A percentile compares a stretch with the other conserved stretches of the same genome.
Conservation (phyloP, 148 eudicot genomes). For the Vaccinium darrowii region DNA sequence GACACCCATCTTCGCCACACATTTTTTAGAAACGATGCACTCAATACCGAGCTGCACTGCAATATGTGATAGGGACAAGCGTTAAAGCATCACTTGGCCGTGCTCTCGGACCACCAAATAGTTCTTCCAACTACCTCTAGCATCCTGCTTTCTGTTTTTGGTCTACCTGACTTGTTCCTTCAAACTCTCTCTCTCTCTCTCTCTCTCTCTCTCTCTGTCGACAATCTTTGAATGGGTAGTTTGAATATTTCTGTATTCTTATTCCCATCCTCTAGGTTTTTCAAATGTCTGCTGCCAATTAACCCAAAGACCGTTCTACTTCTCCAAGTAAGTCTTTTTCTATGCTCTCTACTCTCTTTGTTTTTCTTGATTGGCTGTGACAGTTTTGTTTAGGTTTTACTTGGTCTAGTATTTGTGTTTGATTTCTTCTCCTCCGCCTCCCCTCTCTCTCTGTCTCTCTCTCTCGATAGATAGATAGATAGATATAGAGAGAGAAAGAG, state of each 20-base stretch:
- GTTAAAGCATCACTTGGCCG: no score
- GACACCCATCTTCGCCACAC: no score
- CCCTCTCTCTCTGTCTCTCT: background rate
- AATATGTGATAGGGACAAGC: no score
- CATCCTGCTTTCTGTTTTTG: background rate
- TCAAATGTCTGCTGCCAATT: conserved; percentile 23
- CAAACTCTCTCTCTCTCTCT: conserved; percentile 20
- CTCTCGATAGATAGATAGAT: background rate
- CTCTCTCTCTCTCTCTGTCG: conserved; percentile 17
- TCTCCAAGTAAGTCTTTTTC: conserved; percentile 10
- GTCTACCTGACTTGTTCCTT: conserved; percentile 2
- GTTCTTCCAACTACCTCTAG: background rate
- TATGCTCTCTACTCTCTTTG: background rate
- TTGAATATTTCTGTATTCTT: background rate
- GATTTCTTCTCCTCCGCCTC: conserved; percentile 16
- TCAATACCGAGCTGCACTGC: no score
- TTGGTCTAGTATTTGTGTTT: conserved; percentile 35
- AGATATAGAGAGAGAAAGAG: background rate
- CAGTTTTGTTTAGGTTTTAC: conserved; percentile 26
- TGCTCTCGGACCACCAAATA: no score
- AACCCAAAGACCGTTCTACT: conserved; percentile 13
- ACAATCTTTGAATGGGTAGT: conserved; percentile 4
- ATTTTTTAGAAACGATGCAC: no score
- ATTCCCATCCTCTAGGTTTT: conserved; percentile 20
- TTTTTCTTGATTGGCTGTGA: conserved; percentile 6